These are phyloP conservation scores for Colletotrichum filicis DNA, from an alignment of 2,329 filamentous ascomycete genomes.

Conservation along the genomic window DNA sequence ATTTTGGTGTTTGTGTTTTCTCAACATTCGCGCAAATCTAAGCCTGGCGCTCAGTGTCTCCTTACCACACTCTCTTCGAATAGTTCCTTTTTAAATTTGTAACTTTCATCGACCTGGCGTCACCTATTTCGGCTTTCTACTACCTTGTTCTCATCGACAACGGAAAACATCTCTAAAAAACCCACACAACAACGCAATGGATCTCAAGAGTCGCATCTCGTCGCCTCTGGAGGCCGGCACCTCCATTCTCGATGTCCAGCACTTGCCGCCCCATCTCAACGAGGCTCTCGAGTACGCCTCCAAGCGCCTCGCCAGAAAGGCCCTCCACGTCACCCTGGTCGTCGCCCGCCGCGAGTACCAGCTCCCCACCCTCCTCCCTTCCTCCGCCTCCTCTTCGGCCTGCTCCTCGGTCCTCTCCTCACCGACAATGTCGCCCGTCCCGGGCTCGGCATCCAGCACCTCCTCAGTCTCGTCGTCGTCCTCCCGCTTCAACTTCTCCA, in stretches of 20 bases:
- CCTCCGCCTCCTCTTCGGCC: slow-evolving; percentile 40
- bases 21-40: slow-evolving; percentile 15
- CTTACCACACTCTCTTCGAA: background rate
- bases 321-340: slow-evolving; percentile 67
- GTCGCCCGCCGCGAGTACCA: slow-evolving; percentile 68
- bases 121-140: background rate
- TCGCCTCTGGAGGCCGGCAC: slow-evolving; percentile 71
- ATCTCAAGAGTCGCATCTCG: slow-evolving; percentile 68
- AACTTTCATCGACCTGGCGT: slow-evolving; percentile 15
- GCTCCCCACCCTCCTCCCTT: slow-evolving; percentile 52
- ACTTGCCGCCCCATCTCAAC: slow-evolving; percentile 65
- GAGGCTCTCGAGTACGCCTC: slow-evolving; percentile 70
- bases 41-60: slow-evolving; percentile 28
- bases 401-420: slow-evolving; percentile 41
- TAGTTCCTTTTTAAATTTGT: background rate
- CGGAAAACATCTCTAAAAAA: slow-evolving; percentile 12
- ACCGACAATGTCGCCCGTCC: slow-evolving; percentile 44
- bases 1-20: slow-evolving; percentile 6
- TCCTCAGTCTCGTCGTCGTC: slow-evolving; percentile 41
- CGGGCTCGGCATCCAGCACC: slow-evolving; percentile 28
- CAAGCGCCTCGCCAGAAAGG: slow-evolving; percentile 64
- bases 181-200: slow-evolving; percentile 47
- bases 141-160: background rate
- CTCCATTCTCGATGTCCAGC: slow-evolving; percentile 67
- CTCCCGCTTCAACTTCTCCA: slow-evolving; percentile 40